Evolutionary conservation across 352 stramenopile species (phyloP), one percentile per base, ranked within the genome.

Genomic region (Phytophthora sp.): DNA sequence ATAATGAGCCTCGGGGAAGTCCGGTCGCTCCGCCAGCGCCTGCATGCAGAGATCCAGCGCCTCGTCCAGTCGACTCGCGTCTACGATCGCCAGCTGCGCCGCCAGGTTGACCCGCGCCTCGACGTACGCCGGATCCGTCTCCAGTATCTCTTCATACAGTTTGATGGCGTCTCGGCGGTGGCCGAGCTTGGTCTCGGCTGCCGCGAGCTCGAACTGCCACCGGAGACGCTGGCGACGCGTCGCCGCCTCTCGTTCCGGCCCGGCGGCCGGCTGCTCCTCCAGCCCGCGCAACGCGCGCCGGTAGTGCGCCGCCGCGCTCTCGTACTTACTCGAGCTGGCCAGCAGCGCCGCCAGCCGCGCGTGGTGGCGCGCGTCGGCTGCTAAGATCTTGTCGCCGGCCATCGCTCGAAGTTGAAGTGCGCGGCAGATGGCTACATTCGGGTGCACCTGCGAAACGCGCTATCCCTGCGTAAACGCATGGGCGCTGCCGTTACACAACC

Each of bases 71-170:
- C 61, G 53, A 15, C 38, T 38, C 20, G 42, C 52, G 17, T 70
- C 64, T 8, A 49, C 32, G 41, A 84, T 76, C 39, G 77, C 76
- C 50, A 82, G 42, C 41, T 82, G 76, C 49, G 66, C 74, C 66
- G 72, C 79, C 5, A 89, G 43, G 49, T 94, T 92, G n/a, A 76
- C 78, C 18, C 72, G 71, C 26, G 69, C 80, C 39, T 77, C 72
- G 15, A 72, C 72, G 35, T 66, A 81, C 15, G 61, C 32, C 1
- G 67, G 59, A 0, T 64, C 35, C 8, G 60, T 27, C 10, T 48
- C 23, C 10, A 91, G 23, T 2, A 84, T 68, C 6, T 46, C 15
- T 13, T 69, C 41, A 23, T 85, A 85, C 20, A 76, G 31, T 7
- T 5, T 15, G 5, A 89, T 70, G 10, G 77, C 83, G 0, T 74